phyloP scores from a whole-genome alignment of 129 eudicot genomes.

The Escallonia herrerae region DNA sequence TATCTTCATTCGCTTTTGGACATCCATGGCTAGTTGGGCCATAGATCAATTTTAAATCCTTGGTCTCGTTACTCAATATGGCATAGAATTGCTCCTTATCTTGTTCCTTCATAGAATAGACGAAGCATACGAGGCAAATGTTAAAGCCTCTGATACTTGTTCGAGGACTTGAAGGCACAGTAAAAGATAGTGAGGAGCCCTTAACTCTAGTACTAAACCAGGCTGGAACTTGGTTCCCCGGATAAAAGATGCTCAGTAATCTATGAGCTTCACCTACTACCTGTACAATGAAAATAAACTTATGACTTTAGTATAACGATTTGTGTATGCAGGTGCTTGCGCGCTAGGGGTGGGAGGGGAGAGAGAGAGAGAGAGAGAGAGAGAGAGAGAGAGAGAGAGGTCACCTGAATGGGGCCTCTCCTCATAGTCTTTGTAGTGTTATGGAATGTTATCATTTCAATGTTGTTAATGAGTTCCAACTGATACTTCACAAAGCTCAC shows the following conservation, averaged over 20 bases:
- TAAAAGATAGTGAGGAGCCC: background rate
- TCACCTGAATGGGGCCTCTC: background rate
- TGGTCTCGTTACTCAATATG: no score
- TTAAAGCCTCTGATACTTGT: background rate
- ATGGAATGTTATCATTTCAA: background rate
- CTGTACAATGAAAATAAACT: background rate
- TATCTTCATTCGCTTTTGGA: no score
- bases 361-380: slow-evolving; percentile 1
- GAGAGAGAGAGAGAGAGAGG: background rate
- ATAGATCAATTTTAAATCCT: no score
- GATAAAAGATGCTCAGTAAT: background rate
- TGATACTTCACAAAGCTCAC: background rate
- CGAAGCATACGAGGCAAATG: background rate
- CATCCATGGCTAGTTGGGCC: no score
- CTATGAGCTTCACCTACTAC: background rate
- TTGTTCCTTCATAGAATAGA: no score
- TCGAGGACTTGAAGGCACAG: background rate
- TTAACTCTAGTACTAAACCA: background rate
- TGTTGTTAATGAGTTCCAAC: background rate
- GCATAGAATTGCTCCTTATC: no score
- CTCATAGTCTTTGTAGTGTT: background rate
- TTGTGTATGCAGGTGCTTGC: background rate
- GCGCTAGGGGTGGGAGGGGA: background rate
- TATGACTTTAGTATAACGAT: background rate
- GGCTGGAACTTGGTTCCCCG: background rate